Percentiles rank a stretch among this genome's conserved stretches.
These are phyloP conservation scores for Suillus fuscotomentosus DNA, from an alignment of 768 basidiomycete genomes.

Conservation along the genomic window DNA sequence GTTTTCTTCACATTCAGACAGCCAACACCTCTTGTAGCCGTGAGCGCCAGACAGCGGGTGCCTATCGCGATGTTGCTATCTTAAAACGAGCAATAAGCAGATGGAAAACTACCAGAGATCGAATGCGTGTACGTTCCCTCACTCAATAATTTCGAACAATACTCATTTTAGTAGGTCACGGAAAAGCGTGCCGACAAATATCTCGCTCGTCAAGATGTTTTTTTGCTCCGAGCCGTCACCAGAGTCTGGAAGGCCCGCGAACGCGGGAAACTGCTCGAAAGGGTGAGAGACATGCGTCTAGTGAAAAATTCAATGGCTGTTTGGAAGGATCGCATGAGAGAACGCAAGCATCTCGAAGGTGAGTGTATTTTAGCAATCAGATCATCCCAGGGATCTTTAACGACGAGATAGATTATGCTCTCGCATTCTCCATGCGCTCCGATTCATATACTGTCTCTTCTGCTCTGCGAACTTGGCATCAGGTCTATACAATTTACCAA, in stretches of 20 bases:
- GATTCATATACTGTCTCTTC: slow-evolving; percentile 38
- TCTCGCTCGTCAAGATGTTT: slow-evolving; percentile 52
- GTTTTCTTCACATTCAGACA: slow-evolving; percentile 2
- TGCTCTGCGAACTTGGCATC: slow-evolving; percentile 46
- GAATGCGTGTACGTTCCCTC: slow-evolving; percentile 45
- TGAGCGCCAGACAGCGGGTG: slow-evolving; percentile 41
- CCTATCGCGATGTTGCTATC: slow-evolving; percentile 39
- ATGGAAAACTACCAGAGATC: slow-evolving; percentile 56
- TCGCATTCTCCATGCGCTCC: slow-evolving; percentile 47
- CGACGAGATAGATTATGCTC: slow-evolving; percentile 41
- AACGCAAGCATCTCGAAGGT: slow-evolving; percentile 49
- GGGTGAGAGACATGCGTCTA: slow-evolving; percentile 46
- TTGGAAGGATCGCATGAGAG: slow-evolving; percentile 49
- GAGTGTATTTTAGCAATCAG: slow-evolving; percentile 5
- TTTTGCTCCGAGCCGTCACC: slow-evolving; percentile 56
- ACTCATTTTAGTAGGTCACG: slow-evolving; percentile 42
- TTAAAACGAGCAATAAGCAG: slow-evolving; percentile 45
- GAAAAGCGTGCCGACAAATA: slow-evolving; percentile 58
- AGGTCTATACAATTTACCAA: slow-evolving; percentile 40
- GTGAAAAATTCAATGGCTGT: slow-evolving; percentile 44
- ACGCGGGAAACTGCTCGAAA: slow-evolving; percentile 55
- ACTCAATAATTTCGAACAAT: not conserved
- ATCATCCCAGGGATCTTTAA: slow-evolving; percentile 4
- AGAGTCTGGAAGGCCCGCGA: slow-evolving; percentile 71
- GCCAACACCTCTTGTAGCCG: slow-evolving; percentile 34